A percentile compares a stretch with the other conserved stretches of the same genome.
These are phyloP conservation scores for Grifola frondosa DNA, from an alignment of 1,284 basidiomycete genomes.

Conservation along the genomic window DNA sequence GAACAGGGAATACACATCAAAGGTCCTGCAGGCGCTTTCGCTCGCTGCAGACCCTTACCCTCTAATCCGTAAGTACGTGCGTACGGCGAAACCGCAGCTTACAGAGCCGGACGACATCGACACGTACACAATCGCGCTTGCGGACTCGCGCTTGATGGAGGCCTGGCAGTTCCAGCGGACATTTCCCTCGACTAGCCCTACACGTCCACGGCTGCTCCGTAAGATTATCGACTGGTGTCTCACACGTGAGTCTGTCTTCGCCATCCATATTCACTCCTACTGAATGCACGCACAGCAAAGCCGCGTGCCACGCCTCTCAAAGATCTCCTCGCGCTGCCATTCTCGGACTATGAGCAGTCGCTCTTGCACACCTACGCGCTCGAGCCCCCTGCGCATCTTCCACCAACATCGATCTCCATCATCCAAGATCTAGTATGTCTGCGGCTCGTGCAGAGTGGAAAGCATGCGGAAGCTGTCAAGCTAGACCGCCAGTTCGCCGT, in stretches of 20 bases:
- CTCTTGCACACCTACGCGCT: slow-evolving; percentile 57
- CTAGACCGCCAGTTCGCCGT: slow-evolving; percentile 66
- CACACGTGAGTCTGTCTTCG: slow-evolving; percentile 50
- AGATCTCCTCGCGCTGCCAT: slow-evolving; percentile 60
- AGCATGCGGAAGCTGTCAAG: slow-evolving; percentile 71
- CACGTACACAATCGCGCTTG: slow-evolving; percentile 63
- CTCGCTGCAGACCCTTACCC: slow-evolving; percentile 48
- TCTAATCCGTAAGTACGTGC: slow-evolving; percentile 66
- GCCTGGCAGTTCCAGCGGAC: slow-evolving; percentile 74
- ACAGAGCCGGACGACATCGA: slow-evolving; percentile 67
- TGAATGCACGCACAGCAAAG: slow-evolving; percentile 41
- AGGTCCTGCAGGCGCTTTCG: slow-evolving; percentile 67
- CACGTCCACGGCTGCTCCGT: slow-evolving; percentile 52
- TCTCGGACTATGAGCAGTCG: slow-evolving; percentile 61
- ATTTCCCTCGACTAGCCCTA: slow-evolving; percentile 55
- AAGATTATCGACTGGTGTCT: slow-evolving; percentile 69
- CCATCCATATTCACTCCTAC: slow-evolving; percentile 4
- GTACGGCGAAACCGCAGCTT: slow-evolving; percentile 66
- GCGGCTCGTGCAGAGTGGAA: slow-evolving; percentile 74
- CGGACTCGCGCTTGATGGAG: slow-evolving; percentile 58
- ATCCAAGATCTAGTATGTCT: slow-evolving; percentile 83
- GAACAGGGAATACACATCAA: slow-evolving; percentile 70
- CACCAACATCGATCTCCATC: slow-evolving; percentile 50
- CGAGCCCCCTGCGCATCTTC: slow-evolving; percentile 50
- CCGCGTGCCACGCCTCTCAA: slow-evolving; percentile 56